Base-by-base conservation (phyloP, 2,329 filamentous ascomycete genomes). In the Fusarium subglutinans region DNA sequence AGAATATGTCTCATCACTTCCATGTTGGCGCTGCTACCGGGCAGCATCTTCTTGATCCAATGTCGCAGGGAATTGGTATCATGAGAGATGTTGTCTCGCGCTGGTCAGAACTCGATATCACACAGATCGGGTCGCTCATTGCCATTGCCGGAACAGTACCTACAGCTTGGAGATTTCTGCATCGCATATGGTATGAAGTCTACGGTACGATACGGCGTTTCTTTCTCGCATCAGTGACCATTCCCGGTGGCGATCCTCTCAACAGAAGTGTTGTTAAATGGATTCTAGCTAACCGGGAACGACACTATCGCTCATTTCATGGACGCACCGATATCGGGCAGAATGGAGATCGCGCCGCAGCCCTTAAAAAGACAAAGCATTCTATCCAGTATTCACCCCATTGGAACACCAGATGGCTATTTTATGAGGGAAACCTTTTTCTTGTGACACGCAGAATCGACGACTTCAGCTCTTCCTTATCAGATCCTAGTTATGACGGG, bases 321-420 rank as follows among this genome's bases (percentile, higher is more conserved):
- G 85, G 84, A 8, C 81, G 83, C 30, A 87, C 85, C 9, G 81
- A 85, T 53, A 65, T 82, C 12, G 73, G 79, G 11, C 78, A 80
- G 9, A 74, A 76, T 20, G 69, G 80, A 22, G 83, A 85, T 41
- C 80, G 83, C 8, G 84, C 81, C 8, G 82, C 82, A 1, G 81
- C 82, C 20, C 78, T 85, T 5, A 85, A 84, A 67, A 85, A 84
- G 76, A 84, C 82, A 20, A 79, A 79, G 15, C 80, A 84, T 47
- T 77, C 82, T 3, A 78, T 86, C 6, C 83, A 86, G 66, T 87
- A 86, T 54, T 79, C 82, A 11, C 85, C 85, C 2, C 85, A 86
- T 55, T 87, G 84, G 76, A 81, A 83, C 22, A 80, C 82, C 3
- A 77, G 82, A 13, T 86, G 85, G 83, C 87, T 91, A 72, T 86